Evolutionary conservation across 2,329 filamentous ascomycete species (phyloP).

Genomic region (Xylaria sp.): DNA sequence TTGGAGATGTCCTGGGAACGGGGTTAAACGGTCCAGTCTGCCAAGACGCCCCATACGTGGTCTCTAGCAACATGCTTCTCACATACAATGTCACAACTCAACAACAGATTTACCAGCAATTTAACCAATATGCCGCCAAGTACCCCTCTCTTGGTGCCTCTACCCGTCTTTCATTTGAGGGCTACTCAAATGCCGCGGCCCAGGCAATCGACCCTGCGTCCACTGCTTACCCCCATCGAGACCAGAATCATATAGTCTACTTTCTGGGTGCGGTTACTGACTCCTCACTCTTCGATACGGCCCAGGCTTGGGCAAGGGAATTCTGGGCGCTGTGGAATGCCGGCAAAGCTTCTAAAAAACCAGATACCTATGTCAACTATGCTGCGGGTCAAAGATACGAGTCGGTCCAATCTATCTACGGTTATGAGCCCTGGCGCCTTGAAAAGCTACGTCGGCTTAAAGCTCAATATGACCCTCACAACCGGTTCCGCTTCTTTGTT

Average conservation of each 20-base stretch:
- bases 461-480: constrained; percentile 51
- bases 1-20: background rate
- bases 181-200: background rate
- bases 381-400: constrained; percentile 37
- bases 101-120: no score
- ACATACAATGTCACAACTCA: no score
- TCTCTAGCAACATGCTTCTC: no score
- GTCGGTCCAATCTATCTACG: constrained; percentile 39
- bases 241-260: background rate
- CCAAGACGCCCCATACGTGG: no score
- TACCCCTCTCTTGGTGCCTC: background rate
- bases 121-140: background rate
- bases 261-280: background rate
- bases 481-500: constrained; percentile 33
- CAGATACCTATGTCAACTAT: constrained; percentile 43
- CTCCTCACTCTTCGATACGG: background rate
- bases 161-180: background rate
- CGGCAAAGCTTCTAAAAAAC: constrained; percentile 29
- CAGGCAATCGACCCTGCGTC: background rate
- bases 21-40: no score
- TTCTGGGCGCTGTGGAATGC: constrained; percentile 35
- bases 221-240: constrained; percentile 17
- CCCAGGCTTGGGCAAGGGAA: background rate
- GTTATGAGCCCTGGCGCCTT: constrained; percentile 48
- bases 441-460: constrained; percentile 48